Base-by-base conservation (phyloP, 768 basidiomycete genomes). In the Amanita pallidorosea region DNA sequence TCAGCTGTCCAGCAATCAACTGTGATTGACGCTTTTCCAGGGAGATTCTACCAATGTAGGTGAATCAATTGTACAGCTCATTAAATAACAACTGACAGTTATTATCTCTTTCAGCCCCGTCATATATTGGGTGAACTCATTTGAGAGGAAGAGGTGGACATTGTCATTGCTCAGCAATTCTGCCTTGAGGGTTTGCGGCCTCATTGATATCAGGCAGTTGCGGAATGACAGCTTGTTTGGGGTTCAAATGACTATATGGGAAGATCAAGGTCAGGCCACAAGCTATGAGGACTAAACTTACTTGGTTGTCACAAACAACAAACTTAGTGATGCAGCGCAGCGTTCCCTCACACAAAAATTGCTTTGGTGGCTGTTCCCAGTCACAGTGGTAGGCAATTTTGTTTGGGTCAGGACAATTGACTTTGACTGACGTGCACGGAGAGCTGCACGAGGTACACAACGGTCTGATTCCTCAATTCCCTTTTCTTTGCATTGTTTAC, bases 1-100 rank as follows among this genome's bases (percentile, higher is more conserved):
- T 60, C 51, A 15, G 45, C 55, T 1, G 51, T 54, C 57, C 58
- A 61, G 0, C 53, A 34, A 55, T 62, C 57, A 7, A 36, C 52
- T 7, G 48, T 57, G 1, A 23, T 43, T 1, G 53, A 58, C 1
- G 62, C 48, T 37, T 13, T 41, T 15, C 61, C 54, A 12, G 45
- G 57, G 18, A 45, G 55, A 45, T 40, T 9, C 18, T 45, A 6
- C 12, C 7, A n/a, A 31, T 25, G 9, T 43, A 27, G 12, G 33
- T 37, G 34, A 41, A 15, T 25, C 1, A 38, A 11, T 33, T 33
- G 44, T 15, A 1, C 12, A 17, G n/a, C 5, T 44, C 35, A 49
- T n/a, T 5, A n/a, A 5, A n/a, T n/a, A n/a, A 20, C 13, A 8
- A 51, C 43, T 51, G 53, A 57, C 57, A 22, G 15, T 31, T 7